Evolutionary conservation across 2,329 filamentous ascomycete species (phyloP).

Genomic region (Paecilomyces fulvus): DNA sequence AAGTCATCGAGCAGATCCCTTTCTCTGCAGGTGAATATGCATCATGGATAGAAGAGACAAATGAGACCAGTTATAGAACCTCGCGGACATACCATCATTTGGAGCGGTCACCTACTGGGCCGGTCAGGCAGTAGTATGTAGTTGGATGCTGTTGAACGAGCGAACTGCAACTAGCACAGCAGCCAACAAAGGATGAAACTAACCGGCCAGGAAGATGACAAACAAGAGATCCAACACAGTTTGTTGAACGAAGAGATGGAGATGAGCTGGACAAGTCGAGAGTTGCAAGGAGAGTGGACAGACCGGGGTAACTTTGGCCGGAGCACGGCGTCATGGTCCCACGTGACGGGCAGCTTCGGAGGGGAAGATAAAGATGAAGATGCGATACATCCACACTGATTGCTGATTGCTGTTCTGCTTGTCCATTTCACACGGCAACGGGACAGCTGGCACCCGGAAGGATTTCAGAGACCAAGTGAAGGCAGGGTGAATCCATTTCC

Average conservation of each 20-base stretch:
- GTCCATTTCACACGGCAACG: background rate
- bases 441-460: background rate
- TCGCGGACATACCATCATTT: background rate
- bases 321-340: background rate
- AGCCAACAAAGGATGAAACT: background rate
- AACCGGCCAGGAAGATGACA: background rate
- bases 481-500: background rate
- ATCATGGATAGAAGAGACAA: background rate
- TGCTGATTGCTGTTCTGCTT: background rate
- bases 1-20: background rate
- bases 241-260: background rate
- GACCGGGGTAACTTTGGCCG: background rate
- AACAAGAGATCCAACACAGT: background rate
- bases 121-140: background rate
- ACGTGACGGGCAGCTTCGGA: background rate
- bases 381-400: background rate
- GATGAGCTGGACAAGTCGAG: background rate
- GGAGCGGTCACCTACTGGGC: background rate
- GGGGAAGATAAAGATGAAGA: background rate
- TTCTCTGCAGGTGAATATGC: background rate
- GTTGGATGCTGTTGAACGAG: background rate
- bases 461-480: background rate
- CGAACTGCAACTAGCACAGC: background rate
- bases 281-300: background rate
- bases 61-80: background rate